Conservation (phyloP, 495 filamentous ascomycete genomes). For the Daldinia vernicosa region DNA sequence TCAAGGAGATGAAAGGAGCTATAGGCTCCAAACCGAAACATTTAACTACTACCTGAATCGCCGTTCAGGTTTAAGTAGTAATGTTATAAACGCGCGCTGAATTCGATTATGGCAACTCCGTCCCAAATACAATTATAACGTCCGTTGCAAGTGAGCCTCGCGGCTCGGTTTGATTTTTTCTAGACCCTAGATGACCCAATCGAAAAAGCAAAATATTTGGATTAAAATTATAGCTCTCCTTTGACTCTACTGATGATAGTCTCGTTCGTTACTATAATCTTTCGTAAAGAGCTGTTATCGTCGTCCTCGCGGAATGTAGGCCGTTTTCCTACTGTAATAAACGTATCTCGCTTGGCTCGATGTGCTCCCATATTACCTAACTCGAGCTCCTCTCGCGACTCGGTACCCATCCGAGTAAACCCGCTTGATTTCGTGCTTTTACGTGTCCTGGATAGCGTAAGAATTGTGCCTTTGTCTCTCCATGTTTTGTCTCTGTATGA, state of each 20-base stretch:
- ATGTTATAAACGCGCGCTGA: background rate
- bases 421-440: conserved; percentile 38
- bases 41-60: background rate
- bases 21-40: background rate
- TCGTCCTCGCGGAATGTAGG: conserved; percentile 18
- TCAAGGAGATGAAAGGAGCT: background rate
- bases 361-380: conserved; percentile 41
- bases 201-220: background rate
- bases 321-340: conserved; percentile 31
- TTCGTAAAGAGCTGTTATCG: conserved; percentile 29
- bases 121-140: conserved; percentile 7
- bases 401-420: conserved; percentile 31
- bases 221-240: conserved; percentile 31
- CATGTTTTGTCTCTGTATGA: conserved; percentile 2
- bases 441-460: conserved; percentile 17
- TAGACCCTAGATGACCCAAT: conserved; percentile 8
- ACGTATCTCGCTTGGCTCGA: conserved; percentile 29
- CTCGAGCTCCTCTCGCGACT: conserved; percentile 31
- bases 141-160: conserved; percentile 18
- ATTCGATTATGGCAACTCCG: conserved; percentile 1
- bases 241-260: conserved; percentile 33
- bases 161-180: conserved; percentile 14
- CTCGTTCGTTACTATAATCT: conserved; percentile 40
- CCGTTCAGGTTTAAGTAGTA: conserved; percentile 3
- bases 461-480: conserved; percentile 15